Conservation (phyloP, 2,329 filamentous ascomycete genomes). For the Emergomyces africanus region DNA sequence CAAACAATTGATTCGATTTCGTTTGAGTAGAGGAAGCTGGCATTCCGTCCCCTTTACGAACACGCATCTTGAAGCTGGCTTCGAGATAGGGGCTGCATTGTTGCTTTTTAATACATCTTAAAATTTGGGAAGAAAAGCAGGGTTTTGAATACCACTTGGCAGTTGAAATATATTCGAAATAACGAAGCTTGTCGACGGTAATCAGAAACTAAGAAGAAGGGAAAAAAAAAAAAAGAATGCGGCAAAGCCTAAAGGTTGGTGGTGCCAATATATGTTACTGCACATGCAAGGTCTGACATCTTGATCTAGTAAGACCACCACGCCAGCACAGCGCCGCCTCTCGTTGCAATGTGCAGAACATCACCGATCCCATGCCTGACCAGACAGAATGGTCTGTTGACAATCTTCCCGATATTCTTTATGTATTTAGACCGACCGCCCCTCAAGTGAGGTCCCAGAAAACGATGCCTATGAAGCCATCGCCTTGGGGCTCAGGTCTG, state of each 20-base stretch:
- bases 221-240: too few relatives aligned
- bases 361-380: conserved; percentile 6
- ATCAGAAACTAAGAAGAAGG: background rate
- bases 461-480: conserved; percentile 6
- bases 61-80: conserved; percentile 1
- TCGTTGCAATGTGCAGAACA: background rate
- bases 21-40: background rate
- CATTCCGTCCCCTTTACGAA: background rate
- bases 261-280: background rate
- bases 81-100: background rate
- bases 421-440: conserved; percentile 10
- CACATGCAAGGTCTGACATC: background rate
- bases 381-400: conserved; percentile 15
- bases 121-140: background rate
- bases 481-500: conserved; percentile 6
- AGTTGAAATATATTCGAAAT: background rate
- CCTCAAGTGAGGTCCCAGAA: conserved; percentile 3
- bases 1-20: background rate
- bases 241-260: background rate
- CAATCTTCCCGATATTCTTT: conserved; percentile 18
- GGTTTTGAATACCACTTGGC: background rate
- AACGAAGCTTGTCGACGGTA: background rate
- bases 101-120: background rate
- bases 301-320: background rate
- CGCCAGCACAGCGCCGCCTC: conserved; percentile 5